A percentile compares a stretch with the other conserved stretches of the same genome.
Conservation (phyloP, 1,284 basidiomycete genomes). For the Cutaneotrichosporon mucoides region DNA sequence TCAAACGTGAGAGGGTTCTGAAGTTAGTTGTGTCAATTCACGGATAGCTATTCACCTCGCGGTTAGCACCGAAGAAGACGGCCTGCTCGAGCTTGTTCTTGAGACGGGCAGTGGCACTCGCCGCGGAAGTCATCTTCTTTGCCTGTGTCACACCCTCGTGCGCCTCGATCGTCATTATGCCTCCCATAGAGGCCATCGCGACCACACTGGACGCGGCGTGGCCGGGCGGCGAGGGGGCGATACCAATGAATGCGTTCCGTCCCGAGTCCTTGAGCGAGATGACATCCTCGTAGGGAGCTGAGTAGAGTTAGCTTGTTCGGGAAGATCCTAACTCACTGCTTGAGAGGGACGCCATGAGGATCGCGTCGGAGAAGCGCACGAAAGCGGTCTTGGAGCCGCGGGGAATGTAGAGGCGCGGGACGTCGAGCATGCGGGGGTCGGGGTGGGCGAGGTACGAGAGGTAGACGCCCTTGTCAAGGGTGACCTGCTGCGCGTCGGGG, state of each 20-base stretch:
- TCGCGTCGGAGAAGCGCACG: constrained; percentile 45
- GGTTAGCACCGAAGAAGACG: constrained; percentile 54
- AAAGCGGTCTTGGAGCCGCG: constrained; percentile 40
- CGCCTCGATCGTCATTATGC: constrained; percentile 41
- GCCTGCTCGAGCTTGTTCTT: constrained; percentile 56
- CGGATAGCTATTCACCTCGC: constrained; percentile 29
- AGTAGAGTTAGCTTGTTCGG: not conserved
- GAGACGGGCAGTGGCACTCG: constrained; percentile 41
- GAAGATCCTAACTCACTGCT: constrained; percentile 5
- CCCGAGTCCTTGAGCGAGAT: constrained; percentile 38
- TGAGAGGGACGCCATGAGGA: constrained; percentile 43
- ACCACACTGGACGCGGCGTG: constrained; percentile 26
- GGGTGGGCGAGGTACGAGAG: constrained; percentile 41
- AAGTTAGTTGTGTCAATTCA: not conserved
- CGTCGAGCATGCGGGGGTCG: constrained; percentile 47
- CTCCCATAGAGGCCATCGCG: constrained; percentile 39
- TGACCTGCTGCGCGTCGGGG: constrained; percentile 22
- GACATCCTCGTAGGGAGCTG: constrained; percentile 40
- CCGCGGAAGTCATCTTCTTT: constrained; percentile 13
- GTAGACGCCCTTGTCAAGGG: constrained; percentile 27
- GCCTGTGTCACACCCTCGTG: constrained; percentile 15
- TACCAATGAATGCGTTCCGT: constrained; percentile 44
- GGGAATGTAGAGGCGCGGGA: constrained; percentile 42
- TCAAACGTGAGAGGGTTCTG: constrained; percentile 56
- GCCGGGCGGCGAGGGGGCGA: constrained; percentile 6